Conservation (phyloP, 2,329 filamentous ascomycete genomes). For the Talaromyces verruculosus region DNA sequence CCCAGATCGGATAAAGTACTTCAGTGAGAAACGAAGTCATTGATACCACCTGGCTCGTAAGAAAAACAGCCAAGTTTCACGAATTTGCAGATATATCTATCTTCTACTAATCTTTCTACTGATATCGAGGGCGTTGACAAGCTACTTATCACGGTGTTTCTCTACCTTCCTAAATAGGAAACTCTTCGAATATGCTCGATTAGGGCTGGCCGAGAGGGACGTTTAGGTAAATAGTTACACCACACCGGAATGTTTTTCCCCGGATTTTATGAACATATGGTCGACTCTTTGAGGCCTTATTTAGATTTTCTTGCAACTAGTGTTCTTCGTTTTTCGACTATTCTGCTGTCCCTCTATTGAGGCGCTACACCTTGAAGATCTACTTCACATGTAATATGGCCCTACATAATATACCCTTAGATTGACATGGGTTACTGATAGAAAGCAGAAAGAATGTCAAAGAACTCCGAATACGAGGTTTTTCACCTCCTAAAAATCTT, state of each 20-base stretch:
- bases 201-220: neutral
- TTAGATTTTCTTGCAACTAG: neutral
- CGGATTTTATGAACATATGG: neutral
- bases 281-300: neutral
- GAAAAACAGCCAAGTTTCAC: no score
- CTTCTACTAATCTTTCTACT: neutral
- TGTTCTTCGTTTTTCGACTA: no score
- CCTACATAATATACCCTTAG: neutral
- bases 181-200: neutral
- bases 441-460: neutral
- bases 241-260: neutral
- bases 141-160: neutral
- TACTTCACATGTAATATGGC: neutral
- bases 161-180: constrained; percentile 2
- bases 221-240: neutral
- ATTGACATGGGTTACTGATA: neutral
- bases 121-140: neutral
- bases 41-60: neutral
- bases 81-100: neutral
- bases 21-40: neutral
- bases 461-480: neutral
- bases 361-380: neutral
- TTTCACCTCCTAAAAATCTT: neutral
- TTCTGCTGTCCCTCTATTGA: neutral
- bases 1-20: neutral